These are phyloP conservation scores for Coffea eugenioides DNA, from an alignment of 257 asterid genomes.

Conservation along the genomic window DNA sequence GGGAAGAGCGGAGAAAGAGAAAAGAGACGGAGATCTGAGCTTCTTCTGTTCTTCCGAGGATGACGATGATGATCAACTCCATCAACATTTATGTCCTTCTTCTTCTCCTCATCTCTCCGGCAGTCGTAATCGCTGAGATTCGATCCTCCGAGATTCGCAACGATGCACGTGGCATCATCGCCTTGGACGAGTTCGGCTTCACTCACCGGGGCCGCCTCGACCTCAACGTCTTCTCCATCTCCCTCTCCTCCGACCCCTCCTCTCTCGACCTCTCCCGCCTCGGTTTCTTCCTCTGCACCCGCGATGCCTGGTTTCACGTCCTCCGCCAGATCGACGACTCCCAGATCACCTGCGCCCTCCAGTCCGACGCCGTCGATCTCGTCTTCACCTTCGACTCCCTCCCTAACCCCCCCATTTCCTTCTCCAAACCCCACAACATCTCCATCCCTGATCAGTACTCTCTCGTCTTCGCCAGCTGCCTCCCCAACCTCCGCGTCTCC, in stretches of 20 bases:
- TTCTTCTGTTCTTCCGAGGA: too few relatives aligned
- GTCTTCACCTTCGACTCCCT: conserved; percentile 56
- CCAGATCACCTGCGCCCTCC: conserved; percentile 62
- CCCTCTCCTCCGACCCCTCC: conserved; percentile 37
- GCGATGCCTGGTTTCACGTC: conserved; percentile 66
- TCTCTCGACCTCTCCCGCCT: conserved; percentile 44
- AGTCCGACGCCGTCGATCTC: conserved; percentile 43
- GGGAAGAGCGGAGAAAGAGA: background rate
- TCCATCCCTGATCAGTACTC: conserved; percentile 75
- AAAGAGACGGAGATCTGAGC: background rate
- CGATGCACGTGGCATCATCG: conserved; percentile 65
- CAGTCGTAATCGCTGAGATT: conserved; percentile 56
- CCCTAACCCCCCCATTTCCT: conserved; percentile 13
- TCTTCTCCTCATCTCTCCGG: conserved; percentile 32
- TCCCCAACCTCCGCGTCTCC: conserved; percentile 48
- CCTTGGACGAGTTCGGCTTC: conserved; percentile 85
- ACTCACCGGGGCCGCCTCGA: conserved; percentile 76
- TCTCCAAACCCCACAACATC: conserved; percentile 16
- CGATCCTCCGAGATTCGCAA: conserved; percentile 52
- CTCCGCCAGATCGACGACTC: conserved; percentile 71
- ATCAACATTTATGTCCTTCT: conserved; percentile 13
- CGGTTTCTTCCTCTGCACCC: conserved; percentile 83
- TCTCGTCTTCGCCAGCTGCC: conserved; percentile 71
- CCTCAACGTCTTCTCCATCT: conserved; percentile 56
- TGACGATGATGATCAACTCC: background rate